These are phyloP conservation scores for Fusarium tuaranense DNA, from an alignment of 2,329 filamentous ascomycete species.

Conservation along the genomic window DNA sequence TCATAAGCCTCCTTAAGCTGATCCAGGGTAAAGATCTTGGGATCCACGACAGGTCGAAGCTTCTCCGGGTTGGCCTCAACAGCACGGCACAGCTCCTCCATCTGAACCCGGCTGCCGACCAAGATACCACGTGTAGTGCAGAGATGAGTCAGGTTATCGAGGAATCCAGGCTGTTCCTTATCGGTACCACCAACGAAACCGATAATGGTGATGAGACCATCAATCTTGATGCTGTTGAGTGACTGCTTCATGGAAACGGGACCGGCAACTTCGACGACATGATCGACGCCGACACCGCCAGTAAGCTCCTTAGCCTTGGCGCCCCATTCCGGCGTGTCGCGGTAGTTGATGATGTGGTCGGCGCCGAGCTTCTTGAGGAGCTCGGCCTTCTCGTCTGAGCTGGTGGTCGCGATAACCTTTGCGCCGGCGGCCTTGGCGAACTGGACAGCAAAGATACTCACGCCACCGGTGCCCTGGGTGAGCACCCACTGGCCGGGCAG, in stretches of 20 bases:
- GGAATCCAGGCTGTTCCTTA: conserved; percentile 47
- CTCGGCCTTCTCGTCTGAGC: conserved; percentile 57
- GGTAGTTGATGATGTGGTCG: conserved; percentile 64
- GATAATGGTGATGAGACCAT: conserved; percentile 58
- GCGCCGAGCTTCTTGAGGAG: conserved; percentile 60
- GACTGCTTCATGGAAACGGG: conserved; percentile 58
- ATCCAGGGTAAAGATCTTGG: conserved; percentile 58
- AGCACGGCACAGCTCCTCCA: conserved; percentile 64
- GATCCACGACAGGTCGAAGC: conserved; percentile 60
- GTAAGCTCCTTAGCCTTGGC: conserved; percentile 56
- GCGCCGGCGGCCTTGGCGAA: conserved; percentile 64
- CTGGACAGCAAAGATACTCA: conserved; percentile 74
- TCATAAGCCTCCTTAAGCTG: conserved; percentile 58
- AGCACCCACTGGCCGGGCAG: conserved; percentile 70
- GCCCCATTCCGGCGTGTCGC: conserved; percentile 59
- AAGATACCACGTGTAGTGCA: conserved; percentile 60
- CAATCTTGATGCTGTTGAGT: conserved; percentile 57
- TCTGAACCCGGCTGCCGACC: conserved; percentile 59
- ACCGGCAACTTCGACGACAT: conserved; percentile 62
- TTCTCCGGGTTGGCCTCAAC: conserved; percentile 60
- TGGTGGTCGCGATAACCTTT: conserved; percentile 62
- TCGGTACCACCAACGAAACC: conserved; percentile 50
- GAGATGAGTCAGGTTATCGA: conserved; percentile 46
- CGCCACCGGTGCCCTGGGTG: conserved; percentile 78
- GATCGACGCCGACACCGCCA: conserved; percentile 58